Conservation (phyloP, 331 rosid genomes). For the Quercus tomentella region DNA sequence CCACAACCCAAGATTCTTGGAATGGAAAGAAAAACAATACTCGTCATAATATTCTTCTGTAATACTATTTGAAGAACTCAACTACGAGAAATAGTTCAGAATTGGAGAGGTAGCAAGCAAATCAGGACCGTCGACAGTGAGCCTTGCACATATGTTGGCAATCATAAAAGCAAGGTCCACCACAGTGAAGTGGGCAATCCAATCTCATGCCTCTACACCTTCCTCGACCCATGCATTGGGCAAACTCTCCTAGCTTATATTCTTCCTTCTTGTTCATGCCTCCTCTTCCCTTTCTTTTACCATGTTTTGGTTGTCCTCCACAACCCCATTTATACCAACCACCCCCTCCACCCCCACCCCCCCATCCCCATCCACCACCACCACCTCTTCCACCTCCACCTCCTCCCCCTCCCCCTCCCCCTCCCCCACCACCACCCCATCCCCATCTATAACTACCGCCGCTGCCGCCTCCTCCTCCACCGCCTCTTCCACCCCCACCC, state of each 20-base stretch:
- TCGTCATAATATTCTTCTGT: background rate
- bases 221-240: conserved; percentile 62
- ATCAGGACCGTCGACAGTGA: conserved; percentile 51
- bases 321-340: conserved; percentile 88
- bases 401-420: background rate
- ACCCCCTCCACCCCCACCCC: conserved; percentile 79
- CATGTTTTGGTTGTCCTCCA: conserved; percentile 33
- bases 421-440: conserved; percentile 48
- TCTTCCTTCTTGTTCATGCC: conserved; percentile 21
- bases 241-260: conserved; percentile 66
- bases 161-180: conserved; percentile 82
- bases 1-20: background rate
- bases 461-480: conserved; percentile 21
- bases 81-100: background rate
- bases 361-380: conserved; percentile 50
- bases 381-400: background rate
- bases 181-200: conserved; percentile 91
- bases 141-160: conserved; percentile 84
- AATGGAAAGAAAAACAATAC: background rate
- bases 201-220: conserved; percentile 71
- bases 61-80: background rate
- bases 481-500: background rate
- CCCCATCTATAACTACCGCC: conserved; percentile 34
- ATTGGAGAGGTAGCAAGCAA: background rate
- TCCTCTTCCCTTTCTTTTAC: conserved; percentile 15